phyloP scores from a whole-genome alignment of 176 grass and related monocot species.

The Alopecurus myosuroides region DNA sequence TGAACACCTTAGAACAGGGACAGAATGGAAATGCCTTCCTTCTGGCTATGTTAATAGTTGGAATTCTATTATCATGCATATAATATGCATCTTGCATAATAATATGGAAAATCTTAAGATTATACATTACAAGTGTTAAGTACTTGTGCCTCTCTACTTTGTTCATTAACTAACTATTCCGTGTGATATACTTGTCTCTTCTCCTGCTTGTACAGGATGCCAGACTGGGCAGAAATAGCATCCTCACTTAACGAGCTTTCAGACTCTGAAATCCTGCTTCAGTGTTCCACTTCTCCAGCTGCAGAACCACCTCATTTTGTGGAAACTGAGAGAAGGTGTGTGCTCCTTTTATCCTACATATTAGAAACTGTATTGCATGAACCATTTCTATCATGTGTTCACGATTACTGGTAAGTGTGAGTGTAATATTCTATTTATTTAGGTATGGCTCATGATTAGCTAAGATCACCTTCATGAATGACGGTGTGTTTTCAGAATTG shows the following conservation, averaged over 20 bases:
- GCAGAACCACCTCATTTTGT: slow-evolving; percentile 90
- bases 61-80: background rate
- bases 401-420: background rate
- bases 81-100: background rate
- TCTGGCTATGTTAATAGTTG: background rate
- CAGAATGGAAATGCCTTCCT: background rate
- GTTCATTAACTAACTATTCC: background rate
- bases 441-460: background rate
- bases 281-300: slow-evolving; percentile 80
- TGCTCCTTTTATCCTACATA: background rate
- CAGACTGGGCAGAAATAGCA: slow-evolving; percentile 51
- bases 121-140: background rate
- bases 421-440: background rate
- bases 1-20: background rate
- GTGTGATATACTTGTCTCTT: background rate
- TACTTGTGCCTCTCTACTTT: background rate
- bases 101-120: background rate
- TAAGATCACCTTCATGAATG: background rate
- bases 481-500: background rate
- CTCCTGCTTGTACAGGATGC: slow-evolving; percentile 50
- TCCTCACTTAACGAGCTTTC: slow-evolving; percentile 48
- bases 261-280: slow-evolving; percentile 62
- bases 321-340: slow-evolving; percentile 79
- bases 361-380: background rate
- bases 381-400: background rate